Evolutionary conservation across 2,329 filamentous ascomycete species (phyloP), one percentile per base, ranked within the genome.

Genomic region (Hypoxylon sp.): DNA sequence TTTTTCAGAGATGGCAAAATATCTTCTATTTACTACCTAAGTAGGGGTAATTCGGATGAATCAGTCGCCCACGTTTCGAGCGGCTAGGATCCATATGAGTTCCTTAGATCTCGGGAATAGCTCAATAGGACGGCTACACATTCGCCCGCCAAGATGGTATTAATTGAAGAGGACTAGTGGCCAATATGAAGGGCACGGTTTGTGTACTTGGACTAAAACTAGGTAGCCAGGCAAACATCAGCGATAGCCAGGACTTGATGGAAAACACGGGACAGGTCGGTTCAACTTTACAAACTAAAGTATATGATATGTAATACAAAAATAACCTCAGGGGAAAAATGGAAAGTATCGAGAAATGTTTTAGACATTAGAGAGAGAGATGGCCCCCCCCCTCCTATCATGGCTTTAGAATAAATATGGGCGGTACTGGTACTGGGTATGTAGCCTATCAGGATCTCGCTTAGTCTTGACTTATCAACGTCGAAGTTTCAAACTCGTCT

Each of bases 361-460:
- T 22, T 63, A 59, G 50, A 37, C 48, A 22, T 9, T 19, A 56
- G 26, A 37, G 11, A 48, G 29, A 44, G 26, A 33, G 39, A 59
- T 50, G 37, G 44, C 53, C 1, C 1, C 53, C 52, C 26, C 57
- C 53, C 52, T 19, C 57, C 50, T 53, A 50, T 47, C 33, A 35
- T 53, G 33, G 46, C 42, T 48, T 59, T 57, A 47, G 14, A 54
- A 52, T 61, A 47, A 63, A 60, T 63, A 61, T 52, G 59, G 55
- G 60, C 61, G 57, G 50, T 42, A 44, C 51, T 64, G 57, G 50
- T 42, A 44, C 51, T 56, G 31, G 53, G 47, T 26, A 9, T 44
- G 63, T 53, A 59, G 52, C 67, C 64, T 70, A 70, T 70, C 67
- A 70, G 67, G 51, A 54, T 65, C 44, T 65, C 59, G 64, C 64